Conservation (phyloP, 2,329 filamentous ascomycete species). For the Xylaria digitata region DNA sequence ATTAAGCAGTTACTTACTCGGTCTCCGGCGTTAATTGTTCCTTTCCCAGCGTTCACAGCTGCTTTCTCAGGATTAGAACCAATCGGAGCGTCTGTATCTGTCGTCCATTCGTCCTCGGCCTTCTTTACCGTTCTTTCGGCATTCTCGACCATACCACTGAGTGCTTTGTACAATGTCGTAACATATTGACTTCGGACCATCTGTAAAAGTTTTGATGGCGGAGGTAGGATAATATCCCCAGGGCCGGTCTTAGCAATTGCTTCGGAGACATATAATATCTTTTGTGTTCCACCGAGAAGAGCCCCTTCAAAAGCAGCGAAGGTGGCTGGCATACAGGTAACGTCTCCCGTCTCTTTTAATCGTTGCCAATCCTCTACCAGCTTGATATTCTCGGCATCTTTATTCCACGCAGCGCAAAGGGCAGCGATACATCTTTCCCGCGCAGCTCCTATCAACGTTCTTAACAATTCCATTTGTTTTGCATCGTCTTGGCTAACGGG, state of each 20-base stretch:
- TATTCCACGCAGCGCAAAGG: conserved; percentile 90
- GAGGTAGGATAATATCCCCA: conserved; percentile 83
- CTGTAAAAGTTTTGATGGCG: conserved; percentile 86
- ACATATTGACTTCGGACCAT: conserved; percentile 94
- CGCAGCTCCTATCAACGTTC: conserved; percentile 77
- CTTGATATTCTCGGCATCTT: conserved; percentile 92
- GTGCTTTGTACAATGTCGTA: conserved; percentile 89
- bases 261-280: conserved; percentile 92
- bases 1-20: conserved; percentile 57
- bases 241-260: conserved; percentile 79
- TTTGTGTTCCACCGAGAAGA: conserved; percentile 88
- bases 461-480: conserved; percentile 77
- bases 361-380: conserved; percentile 94
- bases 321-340: conserved; percentile 89
- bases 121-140: conserved; percentile 80
- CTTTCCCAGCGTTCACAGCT: conserved; percentile 56
- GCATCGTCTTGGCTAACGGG: conserved; percentile 69
- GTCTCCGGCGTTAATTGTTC: conserved; percentile 66
- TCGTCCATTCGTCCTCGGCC: conserved; percentile 71
- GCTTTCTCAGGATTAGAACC: conserved; percentile 48
- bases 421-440: conserved; percentile 88
- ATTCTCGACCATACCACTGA: conserved; percentile 97
- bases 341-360: conserved; percentile 81
- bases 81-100: conserved; percentile 58
- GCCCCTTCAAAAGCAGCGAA: conserved; percentile 88